Base-by-base conservation (phyloP, 2,329 filamentous ascomycete species). In the Ophiostoma piceae region DNA sequence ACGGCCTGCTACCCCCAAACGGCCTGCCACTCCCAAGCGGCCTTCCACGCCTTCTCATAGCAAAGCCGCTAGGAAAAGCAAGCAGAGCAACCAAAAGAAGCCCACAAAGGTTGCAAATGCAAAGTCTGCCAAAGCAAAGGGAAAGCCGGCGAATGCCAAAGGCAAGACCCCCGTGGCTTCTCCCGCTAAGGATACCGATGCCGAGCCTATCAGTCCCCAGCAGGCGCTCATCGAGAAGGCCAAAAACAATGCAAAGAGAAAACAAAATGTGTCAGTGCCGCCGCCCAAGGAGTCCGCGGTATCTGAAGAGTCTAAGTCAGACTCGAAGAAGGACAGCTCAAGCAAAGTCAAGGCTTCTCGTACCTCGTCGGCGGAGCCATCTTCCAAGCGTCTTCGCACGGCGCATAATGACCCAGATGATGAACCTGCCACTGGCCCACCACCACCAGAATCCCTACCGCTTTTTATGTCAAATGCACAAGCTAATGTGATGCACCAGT, bases 401-500 rank as follows among this genome's bases (percentile, higher is more conserved):
- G 19, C 35, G 22, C 19, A 22, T 4, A 16, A 47, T 47, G 16
- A 16, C 8, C 19, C 43, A 19, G 35, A 26, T 12, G 19, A 65
- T 35, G n/a, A 41, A 2, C 35, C n/a, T 9, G 11, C 1, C 35
- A 35, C 4, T 3, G 8, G 35, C 35, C 35, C 35, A 35, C 35
- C 35, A 1, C n/a, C 32, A 5, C 3, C 32, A n/a, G 16, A 7
- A 14, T 37, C 26, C 4, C 29, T 62, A 2, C 57, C 57, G 43
- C 16, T 16, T 1, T 19, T 4, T 7, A 47, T n/a, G 29, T 19
- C 62, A 22, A n/a, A 14, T 22, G 9, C 51, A 22, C 51, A 39
- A 65, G 62, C 62, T 65, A 65, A 65, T 22, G 14, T 32, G 32
- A 41, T 39, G n/a, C 35, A 32, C 11, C 57, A 65, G 62, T 41